Percentiles rank a stretch among this genome's conserved stretches.
Conservation (phyloP, 2,329 filamentous ascomycete species). For the Sarocladium kiliense region DNA sequence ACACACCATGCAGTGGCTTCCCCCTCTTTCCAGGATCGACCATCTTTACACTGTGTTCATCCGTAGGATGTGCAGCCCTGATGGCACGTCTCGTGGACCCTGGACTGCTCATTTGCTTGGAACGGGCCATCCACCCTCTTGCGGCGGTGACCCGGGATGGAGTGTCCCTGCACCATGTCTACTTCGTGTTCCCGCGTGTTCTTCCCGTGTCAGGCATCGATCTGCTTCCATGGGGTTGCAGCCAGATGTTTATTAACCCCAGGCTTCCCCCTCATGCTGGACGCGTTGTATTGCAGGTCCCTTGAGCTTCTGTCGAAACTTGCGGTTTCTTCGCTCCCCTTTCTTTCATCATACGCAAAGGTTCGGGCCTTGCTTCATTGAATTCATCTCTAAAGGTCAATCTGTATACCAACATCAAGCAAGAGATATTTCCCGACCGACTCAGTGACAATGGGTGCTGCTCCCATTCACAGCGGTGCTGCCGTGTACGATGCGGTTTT, state of each 20-base stretch:
- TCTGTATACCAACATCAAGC: no score
- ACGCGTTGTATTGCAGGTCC: neutral
- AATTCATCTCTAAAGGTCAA: no score
- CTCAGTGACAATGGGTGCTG: slow-evolving; percentile 13
- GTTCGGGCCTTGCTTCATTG: no score
- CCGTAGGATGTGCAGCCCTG: neutral
- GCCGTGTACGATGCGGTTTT: slow-evolving; percentile 45
- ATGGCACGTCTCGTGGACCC: neutral
- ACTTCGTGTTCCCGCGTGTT: neutral
- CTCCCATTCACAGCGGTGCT: slow-evolving; percentile 10
- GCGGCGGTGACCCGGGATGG: neutral
- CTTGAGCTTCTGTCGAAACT: neutral
- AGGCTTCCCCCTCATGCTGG: neutral
- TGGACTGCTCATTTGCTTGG: neutral
- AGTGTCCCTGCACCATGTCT: neutral
- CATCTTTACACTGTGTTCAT: neutral
- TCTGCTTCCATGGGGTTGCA: neutral
- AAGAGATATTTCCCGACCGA: neutral
- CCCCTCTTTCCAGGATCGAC: neutral
- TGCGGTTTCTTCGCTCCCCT: neutral
- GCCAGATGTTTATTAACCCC: slow-evolving; percentile 6
- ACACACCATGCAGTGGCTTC: neutral
- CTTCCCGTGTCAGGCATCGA: neutral
- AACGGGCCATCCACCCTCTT: neutral
- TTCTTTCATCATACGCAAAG: neutral